phyloP scores from a whole-genome alignment of 2,329 filamentous ascomycete genomes.

The Aspergillus neotritici region DNA sequence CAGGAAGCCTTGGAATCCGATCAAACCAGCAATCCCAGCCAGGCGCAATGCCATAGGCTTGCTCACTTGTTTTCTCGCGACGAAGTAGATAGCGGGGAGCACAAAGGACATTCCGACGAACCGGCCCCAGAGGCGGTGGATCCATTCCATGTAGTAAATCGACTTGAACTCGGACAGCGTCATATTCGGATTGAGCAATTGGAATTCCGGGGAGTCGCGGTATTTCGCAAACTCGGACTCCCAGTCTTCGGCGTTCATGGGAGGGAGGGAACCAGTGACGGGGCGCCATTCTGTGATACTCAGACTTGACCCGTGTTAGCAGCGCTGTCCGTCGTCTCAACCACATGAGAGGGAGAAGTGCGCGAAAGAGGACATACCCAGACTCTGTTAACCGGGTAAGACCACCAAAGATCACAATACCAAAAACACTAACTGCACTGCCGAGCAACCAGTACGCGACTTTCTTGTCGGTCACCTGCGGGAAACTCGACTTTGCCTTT shows the following conservation, averaged over 20 bases:
- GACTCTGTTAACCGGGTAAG: slow-evolving; percentile 93
- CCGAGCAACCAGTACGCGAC: slow-evolving; percentile 91
- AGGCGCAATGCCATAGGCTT: slow-evolving; percentile 71
- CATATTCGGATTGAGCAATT: slow-evolving; percentile 89
- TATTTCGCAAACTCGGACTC: slow-evolving; percentile 91
- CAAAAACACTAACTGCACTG: slow-evolving; percentile 89
- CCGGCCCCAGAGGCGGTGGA: slow-evolving; percentile 88
- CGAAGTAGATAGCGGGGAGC: slow-evolving; percentile 80
- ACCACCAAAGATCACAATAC: slow-evolving; percentile 92
- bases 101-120: slow-evolving; percentile 87
- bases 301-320: slow-evolving; percentile 51
- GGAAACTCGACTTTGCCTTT: slow-evolving; percentile 41
- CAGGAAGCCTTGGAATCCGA: slow-evolving; percentile 90
- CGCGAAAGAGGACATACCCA: slow-evolving; percentile 51
- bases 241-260: slow-evolving; percentile 74
- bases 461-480: slow-evolving; percentile 62
- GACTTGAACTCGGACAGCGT: slow-evolving; percentile 89
- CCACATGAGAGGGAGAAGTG: not conserved
- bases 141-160: slow-evolving; percentile 99
- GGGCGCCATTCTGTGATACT: slow-evolving; percentile 99
- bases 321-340: not conserved
- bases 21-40: slow-evolving; percentile 76
- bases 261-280: slow-evolving; percentile 85
- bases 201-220: slow-evolving; percentile 85
- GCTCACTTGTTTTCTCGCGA: slow-evolving; percentile 72